A percentile compares a stretch with the other conserved stretches of the same genome.
phyloP scores from a whole-genome alignment of 345 rosid genomes.

The Gossypium rotundifolium region DNA sequence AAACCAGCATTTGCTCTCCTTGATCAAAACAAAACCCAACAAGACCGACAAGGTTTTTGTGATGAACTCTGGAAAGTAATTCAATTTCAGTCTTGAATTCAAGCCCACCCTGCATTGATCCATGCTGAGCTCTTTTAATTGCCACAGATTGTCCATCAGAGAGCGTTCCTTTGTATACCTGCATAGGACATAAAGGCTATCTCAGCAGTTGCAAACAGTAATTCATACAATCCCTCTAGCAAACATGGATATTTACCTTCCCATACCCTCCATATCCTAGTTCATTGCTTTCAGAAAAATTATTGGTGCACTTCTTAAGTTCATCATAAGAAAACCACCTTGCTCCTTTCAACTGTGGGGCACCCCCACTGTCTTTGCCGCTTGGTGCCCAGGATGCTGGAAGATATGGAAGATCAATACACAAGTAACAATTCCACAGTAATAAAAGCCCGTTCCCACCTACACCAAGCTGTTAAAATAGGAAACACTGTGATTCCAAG shows the following conservation, averaged over 20 bases:
- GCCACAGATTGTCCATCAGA: constrained; percentile 69
- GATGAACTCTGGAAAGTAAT: constrained; percentile 90
- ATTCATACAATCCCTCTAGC: neutral
- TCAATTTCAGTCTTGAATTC: constrained; percentile 98
- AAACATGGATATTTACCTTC: constrained; percentile 41
- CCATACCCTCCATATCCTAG: constrained; percentile 96
- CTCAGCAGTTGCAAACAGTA: neutral
- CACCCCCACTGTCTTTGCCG: constrained; percentile 78
- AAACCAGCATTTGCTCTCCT: constrained; percentile 86
- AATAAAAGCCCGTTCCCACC: neutral
- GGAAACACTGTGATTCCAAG: neutral
- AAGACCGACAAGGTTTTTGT: constrained; percentile 85
- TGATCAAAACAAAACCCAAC: constrained; percentile 89
- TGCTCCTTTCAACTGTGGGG: constrained; percentile 92
- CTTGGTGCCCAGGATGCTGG: constrained; percentile 91
- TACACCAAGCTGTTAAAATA: neutral
- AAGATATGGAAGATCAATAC: constrained; percentile 9
- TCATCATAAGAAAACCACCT: constrained; percentile 93
- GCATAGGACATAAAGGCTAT: constrained; percentile 2
- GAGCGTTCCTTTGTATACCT: constrained; percentile 91
- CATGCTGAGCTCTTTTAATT: constrained; percentile 84
- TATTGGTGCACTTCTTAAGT: constrained; percentile 69
- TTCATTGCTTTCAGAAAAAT: constrained; percentile 67
- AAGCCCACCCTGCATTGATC: constrained; percentile 86
- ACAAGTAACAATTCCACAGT: neutral